Conservation (phyloP, 2,329 filamentous ascomycete species). For the Aspergillus quadrilineatus region DNA sequence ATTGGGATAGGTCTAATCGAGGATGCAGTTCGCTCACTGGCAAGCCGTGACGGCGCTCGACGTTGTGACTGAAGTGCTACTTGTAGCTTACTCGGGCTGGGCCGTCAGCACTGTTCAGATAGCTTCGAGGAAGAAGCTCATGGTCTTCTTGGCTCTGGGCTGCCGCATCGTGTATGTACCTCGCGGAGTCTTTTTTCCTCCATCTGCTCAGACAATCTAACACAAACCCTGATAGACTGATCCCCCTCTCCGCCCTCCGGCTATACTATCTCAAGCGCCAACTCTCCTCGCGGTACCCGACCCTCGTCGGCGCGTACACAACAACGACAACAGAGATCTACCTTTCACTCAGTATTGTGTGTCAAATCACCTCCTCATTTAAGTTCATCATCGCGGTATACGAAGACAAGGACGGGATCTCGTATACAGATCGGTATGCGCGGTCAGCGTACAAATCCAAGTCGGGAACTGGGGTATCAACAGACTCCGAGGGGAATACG, state of each 20-base stretch:
- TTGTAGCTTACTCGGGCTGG: conserved; percentile 39
- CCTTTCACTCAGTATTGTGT: conserved; percentile 43
- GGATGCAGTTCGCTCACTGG: conserved; percentile 34
- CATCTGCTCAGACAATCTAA: background rate
- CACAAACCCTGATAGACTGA: conserved; percentile 30
- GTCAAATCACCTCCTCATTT: conserved; percentile 45
- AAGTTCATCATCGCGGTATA: conserved; percentile 46
- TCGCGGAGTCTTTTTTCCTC: background rate
- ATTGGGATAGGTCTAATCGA: too few relatives aligned
- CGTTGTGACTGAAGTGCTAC: conserved; percentile 38
- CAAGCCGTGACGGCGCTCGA: conserved; percentile 41
- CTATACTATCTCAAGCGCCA: conserved; percentile 37
- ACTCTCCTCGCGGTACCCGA: conserved; percentile 36
- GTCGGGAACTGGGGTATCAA: background rate
- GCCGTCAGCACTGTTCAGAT: conserved; percentile 44
- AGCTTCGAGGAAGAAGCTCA: conserved; percentile 36
- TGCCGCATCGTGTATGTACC: conserved; percentile 41
- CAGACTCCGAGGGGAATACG: background rate
- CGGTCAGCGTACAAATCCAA: background rate
- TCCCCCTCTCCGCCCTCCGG: conserved; percentile 40
- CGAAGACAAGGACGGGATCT: conserved; percentile 26
- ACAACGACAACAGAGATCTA: conserved; percentile 43
- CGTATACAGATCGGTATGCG: conserved; percentile 21
- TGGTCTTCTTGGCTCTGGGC: conserved; percentile 43
- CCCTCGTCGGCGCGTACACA: conserved; percentile 37